Conservation (phyloP, 306 rosid species). For the Trifolium repens region DNA sequence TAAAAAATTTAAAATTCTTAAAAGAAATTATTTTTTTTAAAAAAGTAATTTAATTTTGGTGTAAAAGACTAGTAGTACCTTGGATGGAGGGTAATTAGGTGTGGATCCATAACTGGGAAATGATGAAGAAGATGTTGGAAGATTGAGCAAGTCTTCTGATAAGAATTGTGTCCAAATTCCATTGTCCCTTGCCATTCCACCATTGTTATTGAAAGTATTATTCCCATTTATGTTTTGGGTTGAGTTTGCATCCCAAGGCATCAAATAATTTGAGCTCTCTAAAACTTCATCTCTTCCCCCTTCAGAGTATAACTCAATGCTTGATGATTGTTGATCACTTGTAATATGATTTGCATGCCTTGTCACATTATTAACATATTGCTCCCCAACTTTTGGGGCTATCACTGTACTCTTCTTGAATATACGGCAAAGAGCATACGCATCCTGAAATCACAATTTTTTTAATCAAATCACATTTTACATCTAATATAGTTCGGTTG, state of each 20-base stretch:
- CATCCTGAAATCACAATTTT: conserved; percentile 59
- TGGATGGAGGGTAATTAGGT: conserved; percentile 76
- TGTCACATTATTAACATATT: conserved; percentile 47
- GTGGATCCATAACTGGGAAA: conserved; percentile 58
- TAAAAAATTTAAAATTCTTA: too few relatives aligned
- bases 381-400: conserved; percentile 66
- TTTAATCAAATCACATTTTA: neutral
- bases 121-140: conserved; percentile 52
- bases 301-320: conserved; percentile 75
- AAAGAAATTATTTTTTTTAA: too few relatives aligned
- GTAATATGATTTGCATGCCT: conserved; percentile 55
- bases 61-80: conserved; percentile 51
- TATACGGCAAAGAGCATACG: conserved; percentile 92
- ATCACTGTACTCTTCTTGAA: conserved; percentile 71
- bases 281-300: conserved; percentile 78
- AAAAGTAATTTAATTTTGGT: neutral
- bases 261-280: conserved; percentile 64
- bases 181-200: conserved; percentile 48
- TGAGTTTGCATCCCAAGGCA: conserved; percentile 50
- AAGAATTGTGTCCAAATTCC: conserved; percentile 59
- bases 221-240: conserved; percentile 33
- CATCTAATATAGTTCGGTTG: too few relatives aligned
- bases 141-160: conserved; percentile 54
- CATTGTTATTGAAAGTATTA: conserved; percentile 25
- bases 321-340: conserved; percentile 74